Evolutionary conservation across 192 early-diverging fungal genomes (phyloP), one percentile per base, ranked within the genome.

Genomic region (Rhizophagus sp.): DNA sequence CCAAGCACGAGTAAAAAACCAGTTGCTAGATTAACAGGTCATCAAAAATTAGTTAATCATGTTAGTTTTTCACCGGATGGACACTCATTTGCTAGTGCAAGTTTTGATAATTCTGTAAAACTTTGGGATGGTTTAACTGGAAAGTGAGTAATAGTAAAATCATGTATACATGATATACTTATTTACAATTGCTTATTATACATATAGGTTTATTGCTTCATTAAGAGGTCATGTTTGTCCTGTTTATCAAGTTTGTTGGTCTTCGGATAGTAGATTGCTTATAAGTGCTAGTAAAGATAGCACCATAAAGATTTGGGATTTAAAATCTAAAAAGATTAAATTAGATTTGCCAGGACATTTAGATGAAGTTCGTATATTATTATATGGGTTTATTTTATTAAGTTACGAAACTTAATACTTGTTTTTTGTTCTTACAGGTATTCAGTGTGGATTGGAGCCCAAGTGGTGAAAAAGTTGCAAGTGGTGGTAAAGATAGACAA

Each of bases 71-170:
- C 97, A 15, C 97, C 98, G 8, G 95, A 98, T 69, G 96, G 97
- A 34, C 86, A 92, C 7, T 86, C 88, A 63, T 85, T 99, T 84
- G 97, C 98, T 36, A 95, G 93, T 81, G 98, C 96, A 9, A 93
- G 93, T 70, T 99, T 98, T 78, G 98, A 99, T 85, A 99, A 99
- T 84, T 93, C 93, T 62, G 96, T 99, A 63, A 99, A 99, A 85
- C 84, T 99, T 27, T 99, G 98, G 98, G 97, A 99, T 83, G 95
- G 94, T 34, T 69, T 79, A 11, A 94, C 90, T 0, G 98, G 98
- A 79, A 92, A 92, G 88, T 84, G 79, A 52, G 80, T 74, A 1
- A 17, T 47, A 89, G 84, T 75, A 41, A 5, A 8, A 8, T 41
- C 39, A 41, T 41, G 5, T 5, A 41, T 7, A 0, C 5, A 41